Evolutionary conservation across 345 rosid species (phyloP).

Genomic region (Anacardium occidentale): DNA sequence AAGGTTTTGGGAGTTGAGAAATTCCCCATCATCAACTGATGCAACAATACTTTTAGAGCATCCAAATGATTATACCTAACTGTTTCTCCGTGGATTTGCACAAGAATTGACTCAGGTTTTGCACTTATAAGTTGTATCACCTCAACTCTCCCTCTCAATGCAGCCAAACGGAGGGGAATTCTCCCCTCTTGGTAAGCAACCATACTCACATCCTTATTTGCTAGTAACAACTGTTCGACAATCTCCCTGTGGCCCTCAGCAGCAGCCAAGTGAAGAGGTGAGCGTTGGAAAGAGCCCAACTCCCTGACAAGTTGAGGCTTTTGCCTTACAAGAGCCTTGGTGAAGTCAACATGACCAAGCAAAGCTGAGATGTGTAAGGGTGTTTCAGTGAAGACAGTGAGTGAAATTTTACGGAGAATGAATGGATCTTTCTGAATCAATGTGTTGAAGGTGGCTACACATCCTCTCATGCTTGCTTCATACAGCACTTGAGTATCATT

Average conservation of each 20-base stretch:
- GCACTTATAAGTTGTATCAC: slow-evolving; percentile 10
- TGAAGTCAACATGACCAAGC: slow-evolving; percentile 25
- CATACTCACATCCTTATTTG: background rate
- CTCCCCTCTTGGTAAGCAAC: slow-evolving; percentile 24
- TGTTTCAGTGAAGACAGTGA: slow-evolving; percentile 13
- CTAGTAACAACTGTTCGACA: slow-evolving; percentile 17
- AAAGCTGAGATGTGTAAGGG: slow-evolving; percentile 26
- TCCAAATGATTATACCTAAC: slow-evolving; percentile 25
- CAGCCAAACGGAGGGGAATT: slow-evolving; percentile 30
- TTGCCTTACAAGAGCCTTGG: slow-evolving; percentile 7
- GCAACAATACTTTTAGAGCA: slow-evolving; percentile 23
- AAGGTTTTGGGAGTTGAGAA: slow-evolving; percentile 23
- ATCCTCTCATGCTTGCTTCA: slow-evolving; percentile 22
- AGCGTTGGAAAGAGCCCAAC: slow-evolving; percentile 18
- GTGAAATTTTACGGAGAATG: slow-evolving; percentile 12
- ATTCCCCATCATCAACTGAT: slow-evolving; percentile 4
- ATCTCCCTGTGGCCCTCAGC: slow-evolving; percentile 22
- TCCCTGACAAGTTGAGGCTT: slow-evolving; percentile 18
- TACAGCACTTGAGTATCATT: background rate
- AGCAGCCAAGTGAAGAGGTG: slow-evolving; percentile 32
- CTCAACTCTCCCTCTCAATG: slow-evolving; percentile 22
- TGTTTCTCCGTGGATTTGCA: slow-evolving; percentile 18
- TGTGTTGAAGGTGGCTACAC: slow-evolving; percentile 11
- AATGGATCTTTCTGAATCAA: slow-evolving; percentile 21
- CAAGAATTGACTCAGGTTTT: background rate